Percentiles rank a stretch among this genome's conserved stretches.
Conservation (phyloP, 208 protist species). For the Trypanosoma avium region DNA sequence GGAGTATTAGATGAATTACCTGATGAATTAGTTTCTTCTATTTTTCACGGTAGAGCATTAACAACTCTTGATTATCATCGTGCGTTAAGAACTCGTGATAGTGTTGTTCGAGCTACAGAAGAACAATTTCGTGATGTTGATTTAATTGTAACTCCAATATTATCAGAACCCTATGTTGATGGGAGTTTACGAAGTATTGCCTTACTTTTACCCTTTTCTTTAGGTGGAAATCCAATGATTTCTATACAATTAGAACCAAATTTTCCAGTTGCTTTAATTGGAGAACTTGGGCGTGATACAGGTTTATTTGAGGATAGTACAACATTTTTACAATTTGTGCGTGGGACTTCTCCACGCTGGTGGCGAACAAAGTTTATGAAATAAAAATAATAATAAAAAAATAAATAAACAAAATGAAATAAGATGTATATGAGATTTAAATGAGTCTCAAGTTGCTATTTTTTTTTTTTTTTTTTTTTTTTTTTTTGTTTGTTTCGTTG, state of each 20-base stretch:
- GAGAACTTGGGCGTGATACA: slow-evolving; percentile 79
- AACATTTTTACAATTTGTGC: slow-evolving; percentile 80
- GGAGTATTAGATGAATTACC: slow-evolving; percentile 72
- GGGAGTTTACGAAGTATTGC: slow-evolving; percentile 66
- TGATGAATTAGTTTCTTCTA: slow-evolving; percentile 42
- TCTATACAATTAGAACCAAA: slow-evolving; percentile 70
- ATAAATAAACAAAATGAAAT: not conserved
- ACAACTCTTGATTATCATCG: slow-evolving; percentile 62
- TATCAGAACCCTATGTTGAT: slow-evolving; percentile 69
- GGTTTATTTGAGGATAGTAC: slow-evolving; percentile 83
- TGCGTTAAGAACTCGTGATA: slow-evolving; percentile 75
- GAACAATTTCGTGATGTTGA: slow-evolving; percentile 89
- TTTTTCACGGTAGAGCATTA: slow-evolving; percentile 58
- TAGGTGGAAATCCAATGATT: slow-evolving; percentile 86
- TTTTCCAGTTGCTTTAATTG: slow-evolving; percentile 67
- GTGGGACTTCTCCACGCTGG: slow-evolving; percentile 68
- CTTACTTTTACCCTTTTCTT: slow-evolving; percentile 65
- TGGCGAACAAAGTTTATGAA: slow-evolving; percentile 51
- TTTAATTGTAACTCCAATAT: slow-evolving; percentile 73
- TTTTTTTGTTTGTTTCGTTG: not conserved
- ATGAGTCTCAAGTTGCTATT: not conserved
- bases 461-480: not conserved
- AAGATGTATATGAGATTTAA: not conserved
- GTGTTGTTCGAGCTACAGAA: slow-evolving; percentile 70
- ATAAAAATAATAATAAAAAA: not conserved